Evolutionary conservation across 352 stramenopile genomes (phyloP).

Genomic region (Globisporangium cederbergense): DNA sequence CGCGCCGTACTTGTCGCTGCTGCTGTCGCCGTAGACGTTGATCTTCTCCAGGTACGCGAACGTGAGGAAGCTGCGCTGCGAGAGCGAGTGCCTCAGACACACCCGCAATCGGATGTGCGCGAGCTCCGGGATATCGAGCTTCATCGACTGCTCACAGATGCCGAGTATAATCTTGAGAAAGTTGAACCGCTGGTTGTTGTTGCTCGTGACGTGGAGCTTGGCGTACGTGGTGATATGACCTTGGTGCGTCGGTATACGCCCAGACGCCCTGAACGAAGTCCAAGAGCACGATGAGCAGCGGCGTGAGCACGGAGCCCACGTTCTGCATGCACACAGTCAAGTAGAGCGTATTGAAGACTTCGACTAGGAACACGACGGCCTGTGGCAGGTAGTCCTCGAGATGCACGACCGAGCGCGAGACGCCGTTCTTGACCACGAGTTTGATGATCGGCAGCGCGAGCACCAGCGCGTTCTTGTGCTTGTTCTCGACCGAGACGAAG

Average conservation of each 20-base stretch:
- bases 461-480: slow-evolving; percentile 10
- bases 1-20: not conserved
- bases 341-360: slow-evolving; percentile 44
- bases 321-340: slow-evolving; percentile 35
- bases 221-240: slow-evolving; percentile 1
- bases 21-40: slow-evolving; percentile 7
- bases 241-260: slow-evolving; percentile 17
- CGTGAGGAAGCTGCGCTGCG: not conserved
- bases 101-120: slow-evolving; percentile 1
- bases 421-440: slow-evolving; percentile 25
- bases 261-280: slow-evolving; percentile 33
- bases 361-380: slow-evolving; percentile 34
- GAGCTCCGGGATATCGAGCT: slow-evolving; percentile 6
- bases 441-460: slow-evolving; percentile 18
- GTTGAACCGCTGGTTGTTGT: not conserved
- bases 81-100: slow-evolving; percentile 1
- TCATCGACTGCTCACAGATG: not conserved
- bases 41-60: slow-evolving; percentile 1
- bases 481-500: slow-evolving; percentile 14
- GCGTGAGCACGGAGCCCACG: slow-evolving; percentile 23
- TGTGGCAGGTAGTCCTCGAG: slow-evolving; percentile 34
- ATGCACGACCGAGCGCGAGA: slow-evolving; percentile 19
- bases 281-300: slow-evolving; percentile 27
- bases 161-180: slow-evolving; percentile 1
- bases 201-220: not conserved